Percentiles rank a stretch among this genome's conserved stretches.
These are phyloP conservation scores for Diaporthe helianthi DNA, from an alignment of 2,329 filamentous ascomycete genomes.

Conservation along the genomic window DNA sequence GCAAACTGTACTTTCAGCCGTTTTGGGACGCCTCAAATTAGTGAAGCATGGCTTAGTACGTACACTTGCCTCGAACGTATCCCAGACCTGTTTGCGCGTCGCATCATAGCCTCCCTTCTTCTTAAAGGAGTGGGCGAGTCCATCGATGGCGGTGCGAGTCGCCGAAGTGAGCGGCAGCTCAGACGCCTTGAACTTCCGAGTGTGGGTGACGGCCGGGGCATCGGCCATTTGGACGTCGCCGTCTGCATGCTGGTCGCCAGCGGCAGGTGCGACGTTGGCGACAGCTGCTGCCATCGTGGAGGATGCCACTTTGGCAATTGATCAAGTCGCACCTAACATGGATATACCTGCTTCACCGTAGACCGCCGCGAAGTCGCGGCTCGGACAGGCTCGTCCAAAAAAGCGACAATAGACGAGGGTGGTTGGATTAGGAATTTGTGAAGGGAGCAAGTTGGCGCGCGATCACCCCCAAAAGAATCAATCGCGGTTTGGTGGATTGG, in stretches of 20 bases:
- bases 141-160: conserved; percentile 77
- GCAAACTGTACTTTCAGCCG: not conserved
- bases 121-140: conserved; percentile 80
- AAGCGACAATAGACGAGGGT: not conserved
- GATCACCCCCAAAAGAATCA: not conserved
- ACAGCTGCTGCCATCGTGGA: conserved; percentile 29
- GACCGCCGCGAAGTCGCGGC: not conserved
- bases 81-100: conserved; percentile 78
- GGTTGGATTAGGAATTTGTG: not conserved
- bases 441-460: not conserved
- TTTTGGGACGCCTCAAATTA: too few relatives aligned
- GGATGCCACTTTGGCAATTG: conserved; percentile 21
- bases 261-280: conserved; percentile 21
- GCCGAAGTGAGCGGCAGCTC: conserved; percentile 77
- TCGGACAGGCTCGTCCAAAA: not conserved
- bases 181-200: conserved; percentile 70
- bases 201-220: conserved; percentile 45
- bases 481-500: conserved; percentile 14
- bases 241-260: conserved; percentile 22
- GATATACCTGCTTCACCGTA: not conserved
- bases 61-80: conserved; percentile 76
- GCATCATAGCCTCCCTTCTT: conserved; percentile 85
- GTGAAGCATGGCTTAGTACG: conserved; percentile 37
- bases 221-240: conserved; percentile 63
- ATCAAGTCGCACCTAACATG: conserved; percentile 7